Base-by-base conservation (phyloP, 495 filamentous ascomycete genomes). In the Penicillium goetzii region DNA sequence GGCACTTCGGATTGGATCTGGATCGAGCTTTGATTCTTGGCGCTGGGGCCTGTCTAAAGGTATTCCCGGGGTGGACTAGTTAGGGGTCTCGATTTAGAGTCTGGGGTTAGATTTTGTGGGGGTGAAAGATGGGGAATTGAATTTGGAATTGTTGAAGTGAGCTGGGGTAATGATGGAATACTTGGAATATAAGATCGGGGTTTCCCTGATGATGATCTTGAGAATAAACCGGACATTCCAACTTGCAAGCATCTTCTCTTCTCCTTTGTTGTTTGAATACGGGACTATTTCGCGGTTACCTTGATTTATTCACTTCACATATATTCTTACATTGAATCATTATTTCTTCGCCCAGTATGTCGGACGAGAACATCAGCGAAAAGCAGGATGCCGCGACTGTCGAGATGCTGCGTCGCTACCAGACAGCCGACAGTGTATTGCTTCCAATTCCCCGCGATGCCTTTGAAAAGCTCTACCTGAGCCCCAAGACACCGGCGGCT, bases 391-490 rank as follows among this genome's bases (percentile, higher is more conserved):
- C 59, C 6, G 56, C 69, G 11, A 70, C 62, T 2, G 36, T 51
- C 2, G 70, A 72, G 58, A 65, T 66, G 55, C 74, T 79, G 21
- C 71, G 65, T 43, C 72, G 67, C 47, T 70, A 71, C 25, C 71
- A 73, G 41, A 79, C 76, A 1, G 68, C 75, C 0, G 76, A 77
- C 25, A 79, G 74, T 54, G 71, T 78, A 17, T 56, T 76, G 40
- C 69, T 79, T 28, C 74, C 76, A 15, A 75, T 79, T 26, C 67
- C 75, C 1, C 69, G 87, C 17, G 89, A 90, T 68, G 79, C 87
- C 0, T 92, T 92, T 69, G 89, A 91, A 78, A 91, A 90, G 76
- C 79, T 92, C 33, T 91, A 90, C 66, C 81, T 92, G 11, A 86
- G 82, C 10, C 88, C 87, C 6, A 84, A 88, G 64, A 67, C 64